Evolutionary conservation across 371 early-diverging fungal species (phyloP).

Genomic region (Apophysomyces ossiformis): DNA sequence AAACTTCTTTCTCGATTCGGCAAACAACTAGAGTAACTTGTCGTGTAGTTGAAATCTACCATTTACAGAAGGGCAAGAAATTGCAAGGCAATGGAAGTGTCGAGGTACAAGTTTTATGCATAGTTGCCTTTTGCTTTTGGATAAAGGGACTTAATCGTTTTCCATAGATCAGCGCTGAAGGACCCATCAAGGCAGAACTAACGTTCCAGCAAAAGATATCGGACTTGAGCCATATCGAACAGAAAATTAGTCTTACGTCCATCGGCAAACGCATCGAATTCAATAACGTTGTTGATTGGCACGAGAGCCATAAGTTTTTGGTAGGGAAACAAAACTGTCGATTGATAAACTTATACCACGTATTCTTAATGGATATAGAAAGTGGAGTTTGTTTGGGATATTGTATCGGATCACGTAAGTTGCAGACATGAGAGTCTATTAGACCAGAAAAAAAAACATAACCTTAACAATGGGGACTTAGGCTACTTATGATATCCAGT

Average conservation of each 20-base stretch:
- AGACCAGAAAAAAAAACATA: not conserved
- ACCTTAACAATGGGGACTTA: constrained; percentile 1
- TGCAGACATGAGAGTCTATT: not conserved
- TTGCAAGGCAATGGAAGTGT: constrained; percentile 35
- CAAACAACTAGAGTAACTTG: not conserved
- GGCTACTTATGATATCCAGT: constrained; percentile 96
- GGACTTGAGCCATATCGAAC: constrained; percentile 66
- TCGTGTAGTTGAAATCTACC: constrained; percentile 48
- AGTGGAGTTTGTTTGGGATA: constrained; percentile 90
- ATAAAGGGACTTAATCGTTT: not conserved
- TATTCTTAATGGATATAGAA: constrained; percentile 54
- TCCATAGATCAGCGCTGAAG: constrained; percentile 34
- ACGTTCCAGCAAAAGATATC: constrained; percentile 67
- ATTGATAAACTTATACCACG: not conserved
- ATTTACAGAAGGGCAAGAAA: constrained; percentile 43
- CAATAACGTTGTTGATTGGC: constrained; percentile 86
- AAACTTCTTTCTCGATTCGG: not conserved
- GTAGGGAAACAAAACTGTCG: constrained; percentile 25
- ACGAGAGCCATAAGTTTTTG: constrained; percentile 88
- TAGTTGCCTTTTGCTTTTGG: not conserved
- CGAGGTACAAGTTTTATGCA: constrained; percentile 17
- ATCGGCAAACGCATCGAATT: constrained; percentile 80
- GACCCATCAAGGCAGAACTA: constrained; percentile 63
- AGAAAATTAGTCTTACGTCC: constrained; percentile 73
- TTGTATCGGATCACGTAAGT: constrained; percentile 71